phyloP scores from a whole-genome alignment of 164 flowering plant species.

The Pachysandra terminalis region DNA sequence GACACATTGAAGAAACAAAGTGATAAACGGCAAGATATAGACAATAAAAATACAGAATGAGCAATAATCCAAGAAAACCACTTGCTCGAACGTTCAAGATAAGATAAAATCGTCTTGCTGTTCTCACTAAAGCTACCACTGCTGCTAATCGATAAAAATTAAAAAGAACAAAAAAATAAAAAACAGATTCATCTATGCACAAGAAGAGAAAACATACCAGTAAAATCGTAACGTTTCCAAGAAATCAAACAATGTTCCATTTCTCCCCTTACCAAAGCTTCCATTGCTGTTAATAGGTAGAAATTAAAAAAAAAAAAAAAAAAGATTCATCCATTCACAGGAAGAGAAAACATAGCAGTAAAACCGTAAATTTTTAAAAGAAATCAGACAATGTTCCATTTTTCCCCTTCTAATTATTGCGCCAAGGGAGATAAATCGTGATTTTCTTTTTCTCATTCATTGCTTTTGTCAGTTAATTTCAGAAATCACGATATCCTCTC shows the following conservation, averaged over 20 bases:
- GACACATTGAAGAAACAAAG: too few relatives aligned
- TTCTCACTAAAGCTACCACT: not conserved
- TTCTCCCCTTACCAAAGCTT: not conserved
- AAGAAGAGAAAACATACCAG: not conserved
- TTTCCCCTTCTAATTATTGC: not conserved
- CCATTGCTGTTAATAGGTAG: not conserved
- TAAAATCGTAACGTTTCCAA: not conserved
- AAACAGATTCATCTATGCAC: not conserved
- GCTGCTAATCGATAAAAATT: not conserved
- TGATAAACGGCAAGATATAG: too few relatives aligned
- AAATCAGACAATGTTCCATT: not conserved
- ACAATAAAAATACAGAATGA: too few relatives aligned
- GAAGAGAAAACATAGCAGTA: not conserved
- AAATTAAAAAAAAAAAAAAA: too few relatives aligned
- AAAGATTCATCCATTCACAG: not conserved
- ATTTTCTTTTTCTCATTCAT: not conserved
- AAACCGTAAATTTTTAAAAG: not conserved
- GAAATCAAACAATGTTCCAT: not conserved
- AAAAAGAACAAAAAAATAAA: too few relatives aligned
- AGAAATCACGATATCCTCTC: too few relatives aligned
- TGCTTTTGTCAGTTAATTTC: not conserved
- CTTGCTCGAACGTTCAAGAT: not conserved
- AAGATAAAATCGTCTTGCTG: not conserved
- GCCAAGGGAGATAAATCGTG: not conserved
- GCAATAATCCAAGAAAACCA: not conserved